Percentiles rank a stretch among this genome's conserved stretches.
phyloP scores from a whole-genome alignment of 306 rosid species.

The Sophora flavescens region DNA sequence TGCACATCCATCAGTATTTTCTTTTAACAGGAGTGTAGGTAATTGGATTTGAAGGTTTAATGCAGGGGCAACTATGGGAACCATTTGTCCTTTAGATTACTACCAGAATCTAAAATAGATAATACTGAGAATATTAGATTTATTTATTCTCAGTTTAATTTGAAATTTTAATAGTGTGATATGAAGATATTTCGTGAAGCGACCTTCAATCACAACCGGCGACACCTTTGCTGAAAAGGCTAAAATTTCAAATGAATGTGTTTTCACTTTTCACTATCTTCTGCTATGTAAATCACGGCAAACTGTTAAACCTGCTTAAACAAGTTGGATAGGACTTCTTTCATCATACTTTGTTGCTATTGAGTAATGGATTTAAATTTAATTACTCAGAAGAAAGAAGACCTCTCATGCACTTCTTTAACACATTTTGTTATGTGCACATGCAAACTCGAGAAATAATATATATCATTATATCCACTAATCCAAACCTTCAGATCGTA shows the following conservation, averaged over 20 bases:
- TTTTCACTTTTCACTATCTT: not conserved
- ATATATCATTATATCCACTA: constrained; percentile 20
- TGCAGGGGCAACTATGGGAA: constrained; percentile 10
- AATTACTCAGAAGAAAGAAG: constrained; percentile 33
- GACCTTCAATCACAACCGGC: not conserved
- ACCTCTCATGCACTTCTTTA: constrained; percentile 22
- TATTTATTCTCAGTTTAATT: constrained; percentile 1
- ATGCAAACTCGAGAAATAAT: constrained; percentile 12
- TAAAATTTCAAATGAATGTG: too few species aligned
- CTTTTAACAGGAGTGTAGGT: not conserved
- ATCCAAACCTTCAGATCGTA: constrained; percentile 77
- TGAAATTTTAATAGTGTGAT: constrained; percentile 1
- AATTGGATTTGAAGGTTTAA: constrained; percentile 5
- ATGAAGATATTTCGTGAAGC: constrained; percentile 11
- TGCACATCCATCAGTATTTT: not conserved
- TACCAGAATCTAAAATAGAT: constrained; percentile 3
- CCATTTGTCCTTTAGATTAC: constrained; percentile 5
- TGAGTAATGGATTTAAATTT: constrained; percentile 6
- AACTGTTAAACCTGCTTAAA: constrained; percentile 1
- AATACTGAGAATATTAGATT: constrained; percentile 5
- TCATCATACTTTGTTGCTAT: not conserved
- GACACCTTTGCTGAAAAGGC: not conserved
- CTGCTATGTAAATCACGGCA: not conserved
- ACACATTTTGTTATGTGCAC: constrained; percentile 24
- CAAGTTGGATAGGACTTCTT: constrained; percentile 8